Evolutionary conservation across 2,329 filamentous ascomycete species (phyloP).

Genomic region (Diplodia seriata): DNA sequence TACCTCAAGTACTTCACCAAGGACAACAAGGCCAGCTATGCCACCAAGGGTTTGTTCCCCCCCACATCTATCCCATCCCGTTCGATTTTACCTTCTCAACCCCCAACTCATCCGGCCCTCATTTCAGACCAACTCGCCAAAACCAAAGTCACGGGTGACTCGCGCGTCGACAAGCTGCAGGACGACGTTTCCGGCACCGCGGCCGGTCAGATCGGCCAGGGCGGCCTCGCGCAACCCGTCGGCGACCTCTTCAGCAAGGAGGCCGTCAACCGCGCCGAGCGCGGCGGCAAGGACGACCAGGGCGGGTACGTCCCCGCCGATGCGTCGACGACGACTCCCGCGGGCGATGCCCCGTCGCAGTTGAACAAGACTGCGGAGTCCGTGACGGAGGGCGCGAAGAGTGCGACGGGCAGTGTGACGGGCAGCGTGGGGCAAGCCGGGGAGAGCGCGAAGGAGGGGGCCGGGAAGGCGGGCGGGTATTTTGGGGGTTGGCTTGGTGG

Average conservation of each 20-base stretch:
- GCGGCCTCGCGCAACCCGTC: constrained; percentile 69
- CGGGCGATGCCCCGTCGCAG: neutral
- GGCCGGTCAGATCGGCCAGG: constrained; percentile 70
- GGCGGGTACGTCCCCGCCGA: constrained; percentile 45
- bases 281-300: constrained; percentile 67
- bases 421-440: neutral
- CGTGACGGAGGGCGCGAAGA: constrained; percentile 1
- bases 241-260: constrained; percentile 69
- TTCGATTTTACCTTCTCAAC: neutral
- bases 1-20: constrained; percentile 77
- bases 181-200: constrained; percentile 70
- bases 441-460: neutral
- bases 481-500: constrained; percentile 14
- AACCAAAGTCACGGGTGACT: constrained; percentile 71
- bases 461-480: neutral
- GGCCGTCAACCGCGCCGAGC: constrained; percentile 69
- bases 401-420: neutral
- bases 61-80: neutral
- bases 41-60: constrained; percentile 65
- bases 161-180: constrained; percentile 72
- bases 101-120: too few relatives aligned
- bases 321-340: neutral
- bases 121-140: constrained; percentile 68
- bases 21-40: constrained; percentile 77
- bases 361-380: neutral